Evolutionary conservation across 305 asterid species (phyloP).

Genomic region (Andrographis paniculata): DNA sequence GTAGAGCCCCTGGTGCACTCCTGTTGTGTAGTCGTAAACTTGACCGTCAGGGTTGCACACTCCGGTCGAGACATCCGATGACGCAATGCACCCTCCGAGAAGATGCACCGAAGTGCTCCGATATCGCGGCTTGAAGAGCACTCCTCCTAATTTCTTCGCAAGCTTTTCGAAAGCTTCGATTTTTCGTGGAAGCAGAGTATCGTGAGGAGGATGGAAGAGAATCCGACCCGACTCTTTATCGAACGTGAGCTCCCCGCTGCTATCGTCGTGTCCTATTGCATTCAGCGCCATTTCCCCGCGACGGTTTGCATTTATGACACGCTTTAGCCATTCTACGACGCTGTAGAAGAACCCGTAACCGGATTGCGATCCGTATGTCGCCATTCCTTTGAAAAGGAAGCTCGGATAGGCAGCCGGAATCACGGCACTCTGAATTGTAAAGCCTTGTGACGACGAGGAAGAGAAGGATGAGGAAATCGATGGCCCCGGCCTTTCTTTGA

Average conservation of each 20-base stretch:
- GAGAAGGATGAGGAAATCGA: conserved; percentile 42
- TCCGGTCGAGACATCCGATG: conserved; percentile 32
- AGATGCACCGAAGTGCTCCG: conserved; percentile 47
- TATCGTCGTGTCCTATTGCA: conserved; percentile 38
- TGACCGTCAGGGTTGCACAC: conserved; percentile 39
- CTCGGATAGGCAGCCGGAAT: conserved; percentile 37
- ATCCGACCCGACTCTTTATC: conserved; percentile 22
- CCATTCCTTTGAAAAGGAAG: conserved; percentile 32
- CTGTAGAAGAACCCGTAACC: conserved; percentile 17
- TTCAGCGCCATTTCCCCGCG: conserved; percentile 33
- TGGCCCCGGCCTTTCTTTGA: conserved; percentile 48
- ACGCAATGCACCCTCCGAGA: conserved; percentile 42
- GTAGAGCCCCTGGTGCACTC: conserved; percentile 37
- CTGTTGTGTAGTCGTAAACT: conserved; percentile 32
- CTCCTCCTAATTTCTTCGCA: conserved; percentile 42
- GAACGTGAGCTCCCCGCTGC: conserved; percentile 26
- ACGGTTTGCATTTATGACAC: conserved; percentile 6
- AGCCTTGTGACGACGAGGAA: conserved; percentile 50
- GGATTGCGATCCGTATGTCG: conserved; percentile 26
- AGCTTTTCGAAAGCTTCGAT: conserved; percentile 33
- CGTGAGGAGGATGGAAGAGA: conserved; percentile 31
- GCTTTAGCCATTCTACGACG: conserved; percentile 23
- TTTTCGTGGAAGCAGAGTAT: conserved; percentile 33
- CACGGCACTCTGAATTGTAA: conserved; percentile 57
- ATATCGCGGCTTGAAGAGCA: conserved; percentile 35